Evolutionary conservation across 2,329 filamentous ascomycete species (phyloP), one percentile per base, ranked within the genome.

Genomic region (Zelopaecilomyces penicillatus): DNA sequence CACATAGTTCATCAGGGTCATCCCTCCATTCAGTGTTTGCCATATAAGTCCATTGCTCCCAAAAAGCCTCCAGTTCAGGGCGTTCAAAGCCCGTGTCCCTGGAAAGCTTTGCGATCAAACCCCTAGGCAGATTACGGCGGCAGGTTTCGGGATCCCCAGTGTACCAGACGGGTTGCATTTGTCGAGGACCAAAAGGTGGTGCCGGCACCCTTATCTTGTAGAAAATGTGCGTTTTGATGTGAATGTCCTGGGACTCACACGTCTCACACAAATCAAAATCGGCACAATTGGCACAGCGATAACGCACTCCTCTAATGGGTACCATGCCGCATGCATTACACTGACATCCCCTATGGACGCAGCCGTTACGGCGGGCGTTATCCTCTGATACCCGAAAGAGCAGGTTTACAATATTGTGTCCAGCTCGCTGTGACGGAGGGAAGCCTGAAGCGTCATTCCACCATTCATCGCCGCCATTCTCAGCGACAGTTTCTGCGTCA

Each of bases 11-110:
- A 54, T 86, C 82, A 0, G 88, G 86, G 59, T 97, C 91, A 12
- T 84, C 78, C 31, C 80, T 70, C 84, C 85, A 95, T 59, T 91
- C 83, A 5, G 83, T 83, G 53, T 86, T 91, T 36, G 91, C 91
- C 65, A 96, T 83, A 61, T 90, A 96, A 5, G 87, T 90, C 76
- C 95, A 98, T 59, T 97, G 91, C 58, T 97, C 91, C 83, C 90
- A 97, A 36, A 95, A 79, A 5, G 90, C 91, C 65, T 97, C 91
- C 5, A 98, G 71, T 62, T 95, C 88, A 2, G 88, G 84, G 29
- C 85, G 78, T 58, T 96, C 89, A 64, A 94, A 87, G 12, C 81
- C 81, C 0, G 85, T 89, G 49, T 87, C 82, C 44, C 74, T 74
- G 30, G 80, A 79, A 44, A 90, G 73, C 47, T 81, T 82, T 43